These are phyloP conservation scores for Ambrosia artemisiifolia DNA, from an alignment of 129 eudicot genomes.

Conservation along the genomic window DNA sequence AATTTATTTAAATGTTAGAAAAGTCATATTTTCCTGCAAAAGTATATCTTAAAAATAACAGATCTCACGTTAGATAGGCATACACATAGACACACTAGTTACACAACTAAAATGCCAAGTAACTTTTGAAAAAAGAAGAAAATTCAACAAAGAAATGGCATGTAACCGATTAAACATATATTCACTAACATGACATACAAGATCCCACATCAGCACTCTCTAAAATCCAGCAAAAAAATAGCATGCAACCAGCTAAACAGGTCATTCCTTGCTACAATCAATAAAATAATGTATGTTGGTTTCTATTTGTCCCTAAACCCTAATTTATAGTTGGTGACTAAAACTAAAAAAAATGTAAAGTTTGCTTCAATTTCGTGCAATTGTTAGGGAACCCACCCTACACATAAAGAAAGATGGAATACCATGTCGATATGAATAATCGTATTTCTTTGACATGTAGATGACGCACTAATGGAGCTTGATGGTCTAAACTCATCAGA, in stretches of 20 bases:
- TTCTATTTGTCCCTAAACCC: not conserved
- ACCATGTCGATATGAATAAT: constrained; percentile 92
- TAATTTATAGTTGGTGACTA: not conserved
- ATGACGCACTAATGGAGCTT: constrained; percentile 36
- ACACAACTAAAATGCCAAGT: not conserved
- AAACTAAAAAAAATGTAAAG: not conserved
- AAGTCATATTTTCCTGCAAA: not conserved
- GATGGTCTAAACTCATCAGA: constrained; percentile 37
- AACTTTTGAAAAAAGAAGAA: too few relatives aligned
- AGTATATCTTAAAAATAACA: not conserved
- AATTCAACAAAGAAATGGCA: not conserved
- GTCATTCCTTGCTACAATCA: not conserved
- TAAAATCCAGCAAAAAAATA: too few relatives aligned
- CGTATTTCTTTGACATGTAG: constrained; percentile 35
- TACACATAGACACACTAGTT: not conserved
- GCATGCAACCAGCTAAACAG: not conserved
- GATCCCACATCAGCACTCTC: not conserved
- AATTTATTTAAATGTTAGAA: not conserved
- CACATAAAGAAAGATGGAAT: constrained; percentile 6
- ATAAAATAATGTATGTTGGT: not conserved
- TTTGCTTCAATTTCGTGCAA: not conserved
- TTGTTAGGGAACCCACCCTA: not conserved
- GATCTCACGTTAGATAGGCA: not conserved
- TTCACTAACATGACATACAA: not conserved
- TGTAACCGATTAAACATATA: not conserved